Percentiles rank a stretch among this genome's conserved stretches.
These are phyloP conservation scores for Endoconidiophora laricicola DNA, from an alignment of 2,329 filamentous ascomycete species.

Conservation along the genomic window DNA sequence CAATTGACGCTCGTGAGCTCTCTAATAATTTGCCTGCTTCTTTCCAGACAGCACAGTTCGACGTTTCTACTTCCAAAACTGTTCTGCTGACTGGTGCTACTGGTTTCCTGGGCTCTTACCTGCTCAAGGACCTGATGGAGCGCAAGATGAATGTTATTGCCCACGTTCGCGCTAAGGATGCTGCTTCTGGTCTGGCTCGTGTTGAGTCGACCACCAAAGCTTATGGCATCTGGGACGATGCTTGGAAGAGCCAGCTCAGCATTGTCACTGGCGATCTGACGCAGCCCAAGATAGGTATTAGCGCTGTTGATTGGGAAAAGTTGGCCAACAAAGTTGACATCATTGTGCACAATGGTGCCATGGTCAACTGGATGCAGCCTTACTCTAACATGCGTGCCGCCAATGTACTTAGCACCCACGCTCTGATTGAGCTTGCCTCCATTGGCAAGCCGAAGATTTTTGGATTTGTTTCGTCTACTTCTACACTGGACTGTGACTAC, in stretches of 20 bases:
- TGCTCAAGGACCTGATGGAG: conserved; percentile 58
- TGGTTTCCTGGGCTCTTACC: conserved; percentile 71
- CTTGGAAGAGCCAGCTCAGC: conserved; percentile 48
- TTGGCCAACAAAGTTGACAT: conserved; percentile 52
- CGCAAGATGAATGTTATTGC: conserved; percentile 49
- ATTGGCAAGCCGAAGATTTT: conserved; percentile 63
- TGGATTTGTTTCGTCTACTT: conserved; percentile 69
- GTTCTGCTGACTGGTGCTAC: conserved; percentile 80
- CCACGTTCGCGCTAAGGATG: conserved; percentile 55
- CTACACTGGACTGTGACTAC: conserved; percentile 64
- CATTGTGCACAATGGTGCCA: conserved; percentile 68
- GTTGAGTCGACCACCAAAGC: conserved; percentile 51
- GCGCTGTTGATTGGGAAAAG: conserved; percentile 44
- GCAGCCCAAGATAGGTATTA: conserved; percentile 57
- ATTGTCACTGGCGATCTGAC: conserved; percentile 59
- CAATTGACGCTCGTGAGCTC: conserved; percentile 35
- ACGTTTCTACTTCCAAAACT: conserved; percentile 27
- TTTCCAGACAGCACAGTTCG: conserved; percentile 18
- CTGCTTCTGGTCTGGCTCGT: conserved; percentile 42
- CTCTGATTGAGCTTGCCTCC: conserved; percentile 59
- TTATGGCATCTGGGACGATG: conserved; percentile 63
- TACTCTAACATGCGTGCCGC: conserved; percentile 55
- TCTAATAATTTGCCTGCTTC: conserved; percentile 29
- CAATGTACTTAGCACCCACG: conserved; percentile 72
- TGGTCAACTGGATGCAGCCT: conserved; percentile 64